Base-by-base conservation (phyloP, 208 protist genomes). In the Balamuthia mandrillaris region DNA sequence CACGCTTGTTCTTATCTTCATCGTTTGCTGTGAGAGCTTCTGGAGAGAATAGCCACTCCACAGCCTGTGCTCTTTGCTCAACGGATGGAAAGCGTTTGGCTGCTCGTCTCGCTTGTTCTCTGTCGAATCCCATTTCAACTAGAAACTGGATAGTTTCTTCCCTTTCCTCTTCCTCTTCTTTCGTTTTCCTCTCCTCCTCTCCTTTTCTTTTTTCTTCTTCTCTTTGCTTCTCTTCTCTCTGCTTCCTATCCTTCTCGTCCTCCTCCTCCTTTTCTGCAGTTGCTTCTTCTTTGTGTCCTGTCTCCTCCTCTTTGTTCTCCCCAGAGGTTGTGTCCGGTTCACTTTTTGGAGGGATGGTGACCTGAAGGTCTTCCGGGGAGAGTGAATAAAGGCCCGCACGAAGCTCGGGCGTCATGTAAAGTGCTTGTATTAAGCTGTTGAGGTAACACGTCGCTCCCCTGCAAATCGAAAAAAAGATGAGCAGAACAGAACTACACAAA, bases 371-470 rank as follows among this genome's bases (percentile, higher is more conserved):
- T 14, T 75, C 65, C 6, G 52, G 65, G 18, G 33, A 52, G 41
- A 75, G 65, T 6, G 45, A 37, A 27, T 39, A 75, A 27, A 75
- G 65, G 35, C 65, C 65, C 1, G 65, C 65, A n/a, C 87, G 61
- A 12, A 90, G 61, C 42, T 90, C 86, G 1, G 87, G 85, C 44
- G 84, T 89, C 63, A 86, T 70, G 47, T 56, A 88, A n/a, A 90
- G 39, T 27, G 87, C 41, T 49, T 90, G 87, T 16, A 90, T 56
- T 6, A 90, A 35, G 24, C 85, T 89, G 79, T 90, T 90, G n/a
- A 90, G n/a, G 72, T 90, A 90, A 70, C 87, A 90, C 29, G 87
- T 90, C 0, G 87, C 87, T 56, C 87, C 87, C 86, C 86, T 85
- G 47, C 37, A 27, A 70, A 49, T 27, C 14, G 16, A 70, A 49